Conservation (phyloP, 164 flowering plant genomes). For the Kingdonia uniflora region DNA sequence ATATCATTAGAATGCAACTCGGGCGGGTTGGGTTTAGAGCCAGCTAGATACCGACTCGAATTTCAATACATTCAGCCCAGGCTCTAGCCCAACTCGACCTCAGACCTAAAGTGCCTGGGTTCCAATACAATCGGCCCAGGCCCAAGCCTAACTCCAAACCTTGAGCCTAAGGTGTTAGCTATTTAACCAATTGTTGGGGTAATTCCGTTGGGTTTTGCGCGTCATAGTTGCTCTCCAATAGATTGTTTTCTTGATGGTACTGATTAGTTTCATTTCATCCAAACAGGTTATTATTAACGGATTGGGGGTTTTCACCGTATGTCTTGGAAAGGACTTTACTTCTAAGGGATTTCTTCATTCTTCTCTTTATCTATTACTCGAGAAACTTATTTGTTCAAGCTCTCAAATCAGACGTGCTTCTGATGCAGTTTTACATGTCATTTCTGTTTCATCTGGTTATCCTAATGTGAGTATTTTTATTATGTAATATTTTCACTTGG, state of each 20-base stretch:
- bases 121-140: too few relatives aligned
- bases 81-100: too few relatives aligned
- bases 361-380: constrained; percentile 77
- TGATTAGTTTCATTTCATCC: constrained; percentile 13
- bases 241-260: background rate
- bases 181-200: too few relatives aligned
- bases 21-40: too few relatives aligned
- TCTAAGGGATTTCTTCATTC: constrained; percentile 81
- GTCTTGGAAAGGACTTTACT: constrained; percentile 69
- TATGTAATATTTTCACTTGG: background rate
- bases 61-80: too few relatives aligned
- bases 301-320: constrained; percentile 60
- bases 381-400: constrained; percentile 71
- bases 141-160: too few relatives aligned
- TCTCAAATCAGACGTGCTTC: constrained; percentile 61
- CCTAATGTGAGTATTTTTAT: constrained; percentile 48
- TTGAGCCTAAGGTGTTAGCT: too few relatives aligned
- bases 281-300: constrained; percentile 89
- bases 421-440: constrained; percentile 64
- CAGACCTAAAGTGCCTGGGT: too few relatives aligned
- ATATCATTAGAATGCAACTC: background rate
- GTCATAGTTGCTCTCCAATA: background rate
- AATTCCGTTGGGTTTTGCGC: too few relatives aligned
- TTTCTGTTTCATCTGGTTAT: constrained; percentile 55
- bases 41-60: too few relatives aligned